phyloP scores from a whole-genome alignment of 495 filamentous ascomycete species.

The Penicillium roqueforti region DNA sequence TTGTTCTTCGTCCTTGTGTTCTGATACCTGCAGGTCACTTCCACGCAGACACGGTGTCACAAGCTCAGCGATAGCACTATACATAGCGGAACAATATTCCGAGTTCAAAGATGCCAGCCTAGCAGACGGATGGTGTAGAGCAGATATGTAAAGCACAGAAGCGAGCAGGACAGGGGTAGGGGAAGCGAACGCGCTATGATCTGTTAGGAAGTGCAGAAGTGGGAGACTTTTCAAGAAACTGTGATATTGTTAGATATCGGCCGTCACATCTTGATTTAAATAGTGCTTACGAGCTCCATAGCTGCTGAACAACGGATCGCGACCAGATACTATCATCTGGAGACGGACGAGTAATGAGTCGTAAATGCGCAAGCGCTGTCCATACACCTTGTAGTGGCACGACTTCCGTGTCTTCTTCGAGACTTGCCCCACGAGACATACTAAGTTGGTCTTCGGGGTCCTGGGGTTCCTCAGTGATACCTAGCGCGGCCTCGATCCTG shows the following conservation, averaged over 20 bases:
- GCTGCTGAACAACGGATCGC: constrained; percentile 24
- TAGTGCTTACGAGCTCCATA: constrained; percentile 35
- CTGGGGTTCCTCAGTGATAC: constrained; percentile 17
- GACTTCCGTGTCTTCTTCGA: constrained; percentile 16
- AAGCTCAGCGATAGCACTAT: constrained; percentile 34
- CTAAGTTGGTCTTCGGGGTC: neutral
- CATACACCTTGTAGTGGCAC: constrained; percentile 25
- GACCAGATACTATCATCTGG: constrained; percentile 33
- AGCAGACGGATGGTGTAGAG: constrained; percentile 28
- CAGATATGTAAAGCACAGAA: constrained; percentile 39
- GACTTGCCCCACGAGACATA: neutral
- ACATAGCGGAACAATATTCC: constrained; percentile 34
- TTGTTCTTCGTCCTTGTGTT: neutral
- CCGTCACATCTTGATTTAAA: neutral
- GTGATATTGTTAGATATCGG: neutral
- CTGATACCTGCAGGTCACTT: neutral
- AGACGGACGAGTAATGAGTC: constrained; percentile 23
- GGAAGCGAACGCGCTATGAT: constrained; percentile 28
- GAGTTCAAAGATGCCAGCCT: constrained; percentile 25
- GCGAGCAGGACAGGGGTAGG: constrained; percentile 37
- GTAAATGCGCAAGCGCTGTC: constrained; percentile 29
- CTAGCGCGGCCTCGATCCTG: constrained; percentile 34
- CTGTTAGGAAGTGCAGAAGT: constrained; percentile 37
- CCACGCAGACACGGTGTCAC: constrained; percentile 14
- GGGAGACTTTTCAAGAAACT: constrained; percentile 39